Conservation (phyloP, 139 green algal species). For the Marvania coccoides region DNA sequence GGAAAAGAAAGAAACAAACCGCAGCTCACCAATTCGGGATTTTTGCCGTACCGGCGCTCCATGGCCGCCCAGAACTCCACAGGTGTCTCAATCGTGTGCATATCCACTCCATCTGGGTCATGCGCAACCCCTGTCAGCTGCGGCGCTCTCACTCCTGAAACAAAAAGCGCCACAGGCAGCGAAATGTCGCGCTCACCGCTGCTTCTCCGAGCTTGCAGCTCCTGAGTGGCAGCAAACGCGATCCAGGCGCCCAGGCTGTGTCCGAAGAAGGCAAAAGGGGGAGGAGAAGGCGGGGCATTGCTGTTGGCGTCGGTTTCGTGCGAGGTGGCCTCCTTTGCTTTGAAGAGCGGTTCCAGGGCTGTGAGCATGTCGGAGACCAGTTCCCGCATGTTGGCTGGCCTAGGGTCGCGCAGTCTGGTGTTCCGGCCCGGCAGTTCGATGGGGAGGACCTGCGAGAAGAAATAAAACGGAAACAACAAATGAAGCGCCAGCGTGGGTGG, state of each 20-base stretch:
- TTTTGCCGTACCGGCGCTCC: constrained; percentile 4
- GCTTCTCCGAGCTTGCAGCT: not conserved
- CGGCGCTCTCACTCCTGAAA: not conserved
- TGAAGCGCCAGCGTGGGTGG: no score
- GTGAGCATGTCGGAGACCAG: not conserved
- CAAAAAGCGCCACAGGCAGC: not conserved
- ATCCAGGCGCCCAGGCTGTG: constrained; percentile 3
- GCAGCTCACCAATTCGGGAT: constrained; percentile 2
- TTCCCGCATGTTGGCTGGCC: not conserved
- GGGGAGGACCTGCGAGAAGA: constrained; percentile 2
- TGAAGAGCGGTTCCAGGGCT: not conserved
- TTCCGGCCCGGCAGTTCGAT: constrained; percentile 1
- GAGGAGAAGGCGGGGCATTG: no score
- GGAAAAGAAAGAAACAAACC: not conserved
- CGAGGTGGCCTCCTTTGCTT: no score
- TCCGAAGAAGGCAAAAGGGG: not conserved
- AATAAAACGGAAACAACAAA: no score
- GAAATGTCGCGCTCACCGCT: not conserved
- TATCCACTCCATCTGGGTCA: constrained; percentile 1
- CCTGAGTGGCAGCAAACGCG: not conserved
- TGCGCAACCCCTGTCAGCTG: not conserved
- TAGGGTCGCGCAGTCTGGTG: not conserved
- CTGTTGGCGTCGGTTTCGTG: no score
- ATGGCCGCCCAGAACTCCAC: not conserved
- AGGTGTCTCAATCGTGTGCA: not conserved